Conservation (phyloP, 305 asterid species). For the Nicotiana rustica region DNA sequence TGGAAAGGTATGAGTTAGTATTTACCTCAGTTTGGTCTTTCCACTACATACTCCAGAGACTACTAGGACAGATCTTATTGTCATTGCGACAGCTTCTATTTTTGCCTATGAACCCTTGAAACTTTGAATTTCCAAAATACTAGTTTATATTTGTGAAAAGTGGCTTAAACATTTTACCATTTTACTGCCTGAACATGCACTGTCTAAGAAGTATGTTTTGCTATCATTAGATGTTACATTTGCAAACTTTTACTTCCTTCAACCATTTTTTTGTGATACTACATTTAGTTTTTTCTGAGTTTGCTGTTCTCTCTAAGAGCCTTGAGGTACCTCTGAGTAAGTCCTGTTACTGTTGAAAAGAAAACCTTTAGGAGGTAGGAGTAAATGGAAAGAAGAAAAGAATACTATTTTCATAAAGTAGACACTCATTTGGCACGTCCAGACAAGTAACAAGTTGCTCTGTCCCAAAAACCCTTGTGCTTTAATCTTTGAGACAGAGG, state of each 20-base stretch:
- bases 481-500: neutral
- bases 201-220: slow-evolving; percentile 1
- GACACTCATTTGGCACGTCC: neutral
- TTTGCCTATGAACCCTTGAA: neutral
- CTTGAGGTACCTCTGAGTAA: neutral
- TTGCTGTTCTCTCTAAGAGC: slow-evolving; percentile 16
- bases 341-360: neutral
- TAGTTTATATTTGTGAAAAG: neutral
- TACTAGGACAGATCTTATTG: slow-evolving; percentile 1
- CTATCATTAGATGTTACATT: slow-evolving; percentile 3
- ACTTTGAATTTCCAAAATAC: slow-evolving; percentile 20
- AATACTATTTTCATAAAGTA: slow-evolving; percentile 16
- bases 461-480: neutral
- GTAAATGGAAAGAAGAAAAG: slow-evolving; percentile 14
- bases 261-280: neutral
- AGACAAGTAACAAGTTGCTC: neutral
- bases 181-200: slow-evolving; percentile 12
- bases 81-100: slow-evolving; percentile 9
- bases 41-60: neutral
- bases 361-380: neutral
- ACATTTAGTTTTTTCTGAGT: neutral
- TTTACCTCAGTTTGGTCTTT: slow-evolving; percentile 26
- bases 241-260: neutral
- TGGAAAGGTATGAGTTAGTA: slow-evolving; percentile 73
- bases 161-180: slow-evolving; percentile 22